Evolutionary conservation across 2,329 filamentous ascomycete species (phyloP), one percentile per base, ranked within the genome.

Genomic region (Colletotrichum liaoningense): DNA sequence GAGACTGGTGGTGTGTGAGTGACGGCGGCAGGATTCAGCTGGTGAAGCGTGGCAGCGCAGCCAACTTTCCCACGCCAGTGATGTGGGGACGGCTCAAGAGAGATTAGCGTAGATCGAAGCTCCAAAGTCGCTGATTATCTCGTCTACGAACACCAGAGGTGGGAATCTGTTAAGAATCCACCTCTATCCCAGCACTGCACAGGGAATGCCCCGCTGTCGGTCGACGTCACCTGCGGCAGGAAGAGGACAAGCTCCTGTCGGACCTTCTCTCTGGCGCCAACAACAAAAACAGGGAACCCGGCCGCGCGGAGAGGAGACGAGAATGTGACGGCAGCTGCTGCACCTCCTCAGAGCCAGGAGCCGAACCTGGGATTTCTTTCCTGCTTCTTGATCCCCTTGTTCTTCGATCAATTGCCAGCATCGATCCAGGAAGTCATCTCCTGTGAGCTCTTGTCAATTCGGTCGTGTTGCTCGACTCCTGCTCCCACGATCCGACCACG

Each of bases 151-250:
- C 16, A 8, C 3, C 3, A 5, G 0, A 2, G 1, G 4, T 2
- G n/a, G 12, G 0, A 11, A 4, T 1, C 24, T 42, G 65, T 42
- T 72, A 72, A 26, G 11, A 3, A 5, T 24, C 1, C 9, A 54
- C 28, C 16, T 19, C 19, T 11, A 11, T 33, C 55, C 58, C 38
- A 33, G 65, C 42, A 24, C 16, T 64, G 42, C 42, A 52, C 55
- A 4, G 38, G 8, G 16, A 22, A 16, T 30, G 46, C 64, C 68
- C 58, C 58, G 66, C 70, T 69, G 66, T 16, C n/a, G 24, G 54
- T 60, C 66, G 66, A 73, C 70, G 70, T 73, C 70, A 73, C 70
- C 46, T 26, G 30, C 65, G 19, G 42, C 42, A 49, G 42, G 42
- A 49, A 64, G 52, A 35, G 55, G 54, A n/a, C 57, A n/a, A 33